phyloP scores from a whole-genome alignment of 805 yeast species.

The Pachysolen tannophilus region DNA sequence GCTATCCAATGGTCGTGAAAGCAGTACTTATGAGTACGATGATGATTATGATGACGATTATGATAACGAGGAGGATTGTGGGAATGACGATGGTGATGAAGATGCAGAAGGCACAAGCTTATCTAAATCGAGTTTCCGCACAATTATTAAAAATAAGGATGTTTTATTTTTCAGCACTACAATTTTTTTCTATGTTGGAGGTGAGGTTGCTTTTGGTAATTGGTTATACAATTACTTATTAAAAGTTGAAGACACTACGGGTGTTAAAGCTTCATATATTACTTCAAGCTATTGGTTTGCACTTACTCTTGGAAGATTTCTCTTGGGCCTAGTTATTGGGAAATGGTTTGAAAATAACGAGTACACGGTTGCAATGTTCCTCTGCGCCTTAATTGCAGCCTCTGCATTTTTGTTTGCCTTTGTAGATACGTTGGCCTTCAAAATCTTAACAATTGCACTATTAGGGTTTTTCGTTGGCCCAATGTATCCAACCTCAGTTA shows the following conservation, averaged over 20 bases:
- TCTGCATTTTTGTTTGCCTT: constrained; percentile 27
- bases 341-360: constrained; percentile 29
- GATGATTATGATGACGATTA: background rate
- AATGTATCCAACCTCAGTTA: constrained; percentile 59
- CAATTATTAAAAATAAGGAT: constrained; percentile 23
- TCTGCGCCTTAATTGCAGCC: constrained; percentile 26
- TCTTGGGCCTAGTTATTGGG: constrained; percentile 41
- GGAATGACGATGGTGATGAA: constrained; percentile 8
- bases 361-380: constrained; percentile 32
- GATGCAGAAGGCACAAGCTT: constrained; percentile 10
- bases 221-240: constrained; percentile 44
- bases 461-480: constrained; percentile 49
- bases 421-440: constrained; percentile 7
- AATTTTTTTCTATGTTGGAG: constrained; percentile 43
- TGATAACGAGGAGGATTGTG: constrained; percentile 3
- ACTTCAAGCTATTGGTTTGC: constrained; percentile 47
- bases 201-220: constrained; percentile 45
- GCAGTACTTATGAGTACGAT: no score
- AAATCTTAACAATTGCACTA: constrained; percentile 28
- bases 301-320: constrained; percentile 38
- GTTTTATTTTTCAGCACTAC: constrained; percentile 34
- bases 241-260: constrained; percentile 29
- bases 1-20: constrained; percentile 4
- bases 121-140: constrained; percentile 6
- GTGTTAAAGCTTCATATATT: constrained; percentile 33